Percentiles rank a stretch among this genome's conserved stretches.
Evolutionary conservation across 305 asterid species (phyloP).

Genomic region (Plantago coronopus): DNA sequence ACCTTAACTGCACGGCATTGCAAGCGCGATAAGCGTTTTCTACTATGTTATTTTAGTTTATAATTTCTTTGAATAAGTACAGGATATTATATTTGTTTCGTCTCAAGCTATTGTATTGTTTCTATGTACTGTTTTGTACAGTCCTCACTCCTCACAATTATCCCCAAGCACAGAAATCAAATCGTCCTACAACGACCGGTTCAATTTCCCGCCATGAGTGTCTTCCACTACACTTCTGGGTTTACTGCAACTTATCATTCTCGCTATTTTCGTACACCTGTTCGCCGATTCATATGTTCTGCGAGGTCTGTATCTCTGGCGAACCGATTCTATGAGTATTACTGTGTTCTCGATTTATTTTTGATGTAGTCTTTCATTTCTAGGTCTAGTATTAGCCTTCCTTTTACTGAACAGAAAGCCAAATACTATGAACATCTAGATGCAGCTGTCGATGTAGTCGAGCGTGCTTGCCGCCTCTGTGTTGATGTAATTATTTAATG

Average conservation of each 20-base stretch:
- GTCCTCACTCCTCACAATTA: background rate
- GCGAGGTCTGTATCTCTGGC: constrained; percentile 44
- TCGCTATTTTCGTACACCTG: constrained; percentile 33
- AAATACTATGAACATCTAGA: constrained; percentile 62
- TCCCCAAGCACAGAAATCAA: constrained; percentile 13
- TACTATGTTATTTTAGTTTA: too few relatives aligned
- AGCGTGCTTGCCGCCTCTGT: constrained; percentile 87
- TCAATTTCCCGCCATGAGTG: constrained; percentile 69
- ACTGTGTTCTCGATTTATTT: background rate
- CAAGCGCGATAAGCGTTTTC: too few relatives aligned
- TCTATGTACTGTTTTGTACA: constrained; percentile 20
- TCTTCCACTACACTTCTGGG: constrained; percentile 47
- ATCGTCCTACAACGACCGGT: constrained; percentile 6
- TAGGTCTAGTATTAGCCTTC: constrained; percentile 60
- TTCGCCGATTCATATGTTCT: constrained; percentile 42
- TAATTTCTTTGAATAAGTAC: too few relatives aligned
- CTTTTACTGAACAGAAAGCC: constrained; percentile 53
- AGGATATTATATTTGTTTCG: too few relatives aligned
- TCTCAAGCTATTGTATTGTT: background rate
- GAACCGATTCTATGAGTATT: constrained; percentile 29
- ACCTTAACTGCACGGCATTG: too few relatives aligned
- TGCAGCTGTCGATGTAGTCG: constrained; percentile 76
- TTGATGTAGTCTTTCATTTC: constrained; percentile 6
- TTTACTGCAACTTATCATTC: constrained; percentile 33
- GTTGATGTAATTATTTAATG: constrained; percentile 48